Percentiles rank a stretch among this genome's conserved stretches.
These are phyloP conservation scores for Teunomyces kruisii DNA, from an alignment of 805 yeast genomes.

Conservation along the genomic window DNA sequence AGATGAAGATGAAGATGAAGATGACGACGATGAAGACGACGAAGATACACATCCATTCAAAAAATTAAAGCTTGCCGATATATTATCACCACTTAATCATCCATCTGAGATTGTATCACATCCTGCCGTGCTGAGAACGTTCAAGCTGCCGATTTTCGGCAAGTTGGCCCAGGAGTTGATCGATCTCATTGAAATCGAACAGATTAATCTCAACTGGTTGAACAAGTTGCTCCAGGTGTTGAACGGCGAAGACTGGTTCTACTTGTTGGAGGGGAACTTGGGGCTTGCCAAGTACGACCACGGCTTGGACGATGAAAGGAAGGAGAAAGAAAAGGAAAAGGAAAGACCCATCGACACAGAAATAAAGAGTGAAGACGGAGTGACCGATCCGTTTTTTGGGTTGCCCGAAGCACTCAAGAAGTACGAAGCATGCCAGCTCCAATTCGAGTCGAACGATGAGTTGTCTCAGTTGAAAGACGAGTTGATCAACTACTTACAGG, in stretches of 20 bases:
- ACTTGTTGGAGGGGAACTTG: slow-evolving; percentile 61
- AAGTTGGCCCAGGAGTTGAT: slow-evolving; percentile 69
- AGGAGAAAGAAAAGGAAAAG: slow-evolving; percentile 2
- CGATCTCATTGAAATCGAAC: slow-evolving; percentile 79
- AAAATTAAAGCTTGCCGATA: slow-evolving; percentile 35
- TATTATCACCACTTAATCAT: slow-evolving; percentile 75
- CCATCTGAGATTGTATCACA: slow-evolving; percentile 78
- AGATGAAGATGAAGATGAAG: slow-evolving; percentile 7
- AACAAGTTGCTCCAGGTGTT: slow-evolving; percentile 73
- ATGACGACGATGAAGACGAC: slow-evolving; percentile 12
- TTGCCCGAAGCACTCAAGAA: slow-evolving; percentile 48
- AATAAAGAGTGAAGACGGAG: slow-evolving; percentile 54
- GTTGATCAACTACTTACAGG: slow-evolving; percentile 42
- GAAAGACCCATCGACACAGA: slow-evolving; percentile 20
- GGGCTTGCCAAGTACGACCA: slow-evolving; percentile 72
- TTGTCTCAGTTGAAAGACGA: slow-evolving; percentile 62
- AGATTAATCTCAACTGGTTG: slow-evolving; percentile 67
- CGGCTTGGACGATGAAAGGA: slow-evolving; percentile 37
- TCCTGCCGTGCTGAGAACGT: slow-evolving; percentile 67
- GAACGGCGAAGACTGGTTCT: slow-evolving; percentile 82
- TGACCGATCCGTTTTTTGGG: slow-evolving; percentile 49
- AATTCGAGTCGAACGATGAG: slow-evolving; percentile 24
- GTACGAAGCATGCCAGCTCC: slow-evolving; percentile 28
- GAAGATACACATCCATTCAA: slow-evolving; percentile 27
- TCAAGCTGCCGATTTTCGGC: slow-evolving; percentile 50